Base-by-base conservation (phyloP, 2,329 filamentous ascomycete genomes). In the Curvularia sp. region DNA sequence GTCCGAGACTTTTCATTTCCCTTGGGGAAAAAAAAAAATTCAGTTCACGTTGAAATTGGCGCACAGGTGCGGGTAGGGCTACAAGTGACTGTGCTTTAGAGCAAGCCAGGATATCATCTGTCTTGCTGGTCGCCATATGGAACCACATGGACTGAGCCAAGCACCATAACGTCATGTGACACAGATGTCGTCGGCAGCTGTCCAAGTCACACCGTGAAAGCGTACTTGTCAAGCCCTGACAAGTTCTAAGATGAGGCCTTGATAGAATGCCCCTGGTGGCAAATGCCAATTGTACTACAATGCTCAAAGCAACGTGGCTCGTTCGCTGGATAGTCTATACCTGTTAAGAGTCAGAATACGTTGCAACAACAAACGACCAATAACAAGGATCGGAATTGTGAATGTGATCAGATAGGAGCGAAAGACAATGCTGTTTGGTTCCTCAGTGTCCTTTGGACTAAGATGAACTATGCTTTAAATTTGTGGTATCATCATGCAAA, bases 401-500 rank as follows among this genome's bases (percentile, higher is more conserved):
- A 12, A 20, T 41, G 22, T 26, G 43, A 67, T 79, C 76, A 77
- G 74, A 78, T 78, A 78, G 77, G 75, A 73, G 76, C 73, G 76
- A 79, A 78, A 78, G 76, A 79, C 75, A 71, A 71, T 71, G 68
- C 73, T 71, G 63, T 68, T 73, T 77, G 72, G 67, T 75, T 77
- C 75, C 75, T 71, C 77, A 78, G 65, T 62, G 69, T 67, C 68
- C 72, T 57, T 46, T 63, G 69, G 69, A 73, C 73, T 78, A 74
- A 75, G 77, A 69, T 78, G 77, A 78, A 79, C 76, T 78, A 78
- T 79, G 75, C 76, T 74, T 78, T 61, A 56, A 74, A 68, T 70
- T 66, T 70, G 62, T 66, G 65, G 58, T 68, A 74, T 78, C 74
- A 78, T 78, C 75, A 78, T 65, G 54, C 62, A 68, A 70, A 54